These are phyloP conservation scores for Gardenia jasminoides DNA, from an alignment of 257 asterid genomes.

Conservation along the genomic window DNA sequence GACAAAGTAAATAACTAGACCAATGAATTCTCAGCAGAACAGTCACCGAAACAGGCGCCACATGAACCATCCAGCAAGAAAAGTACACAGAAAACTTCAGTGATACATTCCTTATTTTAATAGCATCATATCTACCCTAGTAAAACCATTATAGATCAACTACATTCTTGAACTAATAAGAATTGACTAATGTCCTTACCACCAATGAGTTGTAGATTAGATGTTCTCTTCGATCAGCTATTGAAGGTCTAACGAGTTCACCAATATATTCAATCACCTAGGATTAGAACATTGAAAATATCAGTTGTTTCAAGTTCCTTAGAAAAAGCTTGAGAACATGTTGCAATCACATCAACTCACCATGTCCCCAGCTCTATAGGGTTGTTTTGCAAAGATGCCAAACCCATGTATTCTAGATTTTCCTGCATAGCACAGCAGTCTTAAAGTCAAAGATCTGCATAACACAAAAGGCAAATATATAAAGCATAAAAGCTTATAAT, in stretches of 20 bases:
- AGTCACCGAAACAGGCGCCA: neutral
- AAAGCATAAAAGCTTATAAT: slow-evolving; percentile 11
- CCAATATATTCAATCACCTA: slow-evolving; percentile 94
- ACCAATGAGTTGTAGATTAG: slow-evolving; percentile 84
- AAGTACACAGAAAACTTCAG: neutral
- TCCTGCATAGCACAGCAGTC: slow-evolving; percentile 50
- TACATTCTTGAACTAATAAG: neutral
- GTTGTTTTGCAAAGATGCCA: slow-evolving; percentile 83
- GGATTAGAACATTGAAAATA: slow-evolving; percentile 14
- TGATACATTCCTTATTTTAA: too few relatives aligned
- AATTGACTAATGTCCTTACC: slow-evolving; percentile 37
- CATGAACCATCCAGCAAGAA: neutral
- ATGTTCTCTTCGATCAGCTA: slow-evolving; percentile 96
- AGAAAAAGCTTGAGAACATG: slow-evolving; percentile 17
- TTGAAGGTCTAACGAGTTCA: slow-evolving; percentile 85
- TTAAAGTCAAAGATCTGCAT: slow-evolving; percentile 15
- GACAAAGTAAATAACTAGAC: neutral
- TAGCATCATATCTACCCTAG: neutral
- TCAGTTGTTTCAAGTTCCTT: slow-evolving; percentile 15
- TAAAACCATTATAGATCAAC: neutral
- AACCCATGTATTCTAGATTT: slow-evolving; percentile 96
- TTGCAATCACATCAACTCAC: slow-evolving; percentile 41
- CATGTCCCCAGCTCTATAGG: slow-evolving; percentile 97
- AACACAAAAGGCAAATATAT: neutral
- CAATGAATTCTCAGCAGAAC: neutral